These are phyloP conservation scores for Dactylellina sp. DNA, from an alignment of 2,329 filamentous ascomycete species.

Conservation along the genomic window DNA sequence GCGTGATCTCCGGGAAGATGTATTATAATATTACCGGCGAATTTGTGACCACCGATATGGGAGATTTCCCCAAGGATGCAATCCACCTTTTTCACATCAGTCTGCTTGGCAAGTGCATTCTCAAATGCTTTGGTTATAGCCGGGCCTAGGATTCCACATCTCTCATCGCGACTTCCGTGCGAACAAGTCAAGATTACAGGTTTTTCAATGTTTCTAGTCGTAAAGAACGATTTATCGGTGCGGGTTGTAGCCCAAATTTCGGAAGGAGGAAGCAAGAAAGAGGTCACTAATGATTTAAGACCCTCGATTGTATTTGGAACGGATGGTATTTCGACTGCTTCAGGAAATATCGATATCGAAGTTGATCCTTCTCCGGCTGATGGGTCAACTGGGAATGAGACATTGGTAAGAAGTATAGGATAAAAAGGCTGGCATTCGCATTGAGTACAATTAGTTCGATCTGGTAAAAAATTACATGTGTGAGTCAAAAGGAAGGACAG, in stretches of 20 bases:
- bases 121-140: constrained; percentile 74
- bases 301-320: constrained; percentile 22
- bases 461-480: no score
- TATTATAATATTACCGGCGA: constrained; percentile 84
- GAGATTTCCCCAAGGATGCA: constrained; percentile 78
- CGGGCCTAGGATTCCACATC: constrained; percentile 85
- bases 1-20: constrained; percentile 72
- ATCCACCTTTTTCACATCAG: constrained; percentile 59
- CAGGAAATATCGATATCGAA: constrained; percentile 58
- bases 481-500: no score
- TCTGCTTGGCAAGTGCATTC: constrained; percentile 8
- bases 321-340: constrained; percentile 47
- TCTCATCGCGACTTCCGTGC: constrained; percentile 81
- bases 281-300: constrained; percentile 32
- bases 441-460: no score
- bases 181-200: constrained; percentile 84
- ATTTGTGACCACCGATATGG: constrained; percentile 87
- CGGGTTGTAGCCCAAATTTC: neutral
- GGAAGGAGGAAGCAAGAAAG: constrained; percentile 43
- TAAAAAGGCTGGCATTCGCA: constrained; percentile 56
- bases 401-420: constrained; percentile 58
- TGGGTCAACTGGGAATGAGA: constrained; percentile 40
- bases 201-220: constrained; percentile 42
- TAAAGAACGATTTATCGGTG: neutral
- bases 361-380: neutral